phyloP scores from a whole-genome alignment of 1,284 basidiomycete species.

The Flammula alnicola region DNA sequence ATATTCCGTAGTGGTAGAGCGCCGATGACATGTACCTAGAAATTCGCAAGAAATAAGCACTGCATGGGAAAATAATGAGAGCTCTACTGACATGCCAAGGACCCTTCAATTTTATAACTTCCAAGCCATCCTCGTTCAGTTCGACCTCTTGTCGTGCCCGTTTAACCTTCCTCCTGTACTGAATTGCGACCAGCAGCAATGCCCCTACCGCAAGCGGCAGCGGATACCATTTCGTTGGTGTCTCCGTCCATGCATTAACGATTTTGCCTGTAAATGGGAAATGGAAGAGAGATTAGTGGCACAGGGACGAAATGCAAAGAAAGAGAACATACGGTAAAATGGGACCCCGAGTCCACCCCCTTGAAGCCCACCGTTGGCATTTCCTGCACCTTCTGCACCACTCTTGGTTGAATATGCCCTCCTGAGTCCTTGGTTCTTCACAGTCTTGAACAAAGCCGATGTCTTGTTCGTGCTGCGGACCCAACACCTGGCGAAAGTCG shows the following conservation, averaged over 20 bases:
- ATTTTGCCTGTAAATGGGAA: constrained; percentile 52
- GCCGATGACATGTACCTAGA: constrained; percentile 91
- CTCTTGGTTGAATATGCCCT: constrained; percentile 47
- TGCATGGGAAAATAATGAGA: constrained; percentile 11
- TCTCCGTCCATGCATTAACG: constrained; percentile 83
- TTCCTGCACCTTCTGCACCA: constrained; percentile 31
- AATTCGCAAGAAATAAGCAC: constrained; percentile 16
- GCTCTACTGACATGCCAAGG: constrained; percentile 92
- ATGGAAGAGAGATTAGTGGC: constrained; percentile 10
- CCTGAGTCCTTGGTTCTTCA: constrained; percentile 46
- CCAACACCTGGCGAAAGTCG: constrained; percentile 53
- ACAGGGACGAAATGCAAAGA: constrained; percentile 2
- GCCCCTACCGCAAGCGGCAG: constrained; percentile 92
- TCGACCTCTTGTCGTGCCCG: constrained; percentile 62
- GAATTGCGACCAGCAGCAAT: constrained; percentile 82
- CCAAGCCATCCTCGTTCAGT: constrained; percentile 74
- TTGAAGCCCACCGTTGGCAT: constrained; percentile 29
- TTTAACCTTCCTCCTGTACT: constrained; percentile 70
- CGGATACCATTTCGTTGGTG: constrained; percentile 95
- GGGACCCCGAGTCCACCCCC: constrained; percentile 45
- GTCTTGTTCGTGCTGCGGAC: constrained; percentile 54
- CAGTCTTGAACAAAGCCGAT: constrained; percentile 48
- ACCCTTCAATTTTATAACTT: constrained; percentile 80
- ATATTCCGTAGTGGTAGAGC: constrained; percentile 93
- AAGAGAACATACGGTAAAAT: constrained; percentile 51